Evolutionary conservation across 2,329 filamentous ascomycete genomes (phyloP).

Genomic region (Xylaria sp.): DNA sequence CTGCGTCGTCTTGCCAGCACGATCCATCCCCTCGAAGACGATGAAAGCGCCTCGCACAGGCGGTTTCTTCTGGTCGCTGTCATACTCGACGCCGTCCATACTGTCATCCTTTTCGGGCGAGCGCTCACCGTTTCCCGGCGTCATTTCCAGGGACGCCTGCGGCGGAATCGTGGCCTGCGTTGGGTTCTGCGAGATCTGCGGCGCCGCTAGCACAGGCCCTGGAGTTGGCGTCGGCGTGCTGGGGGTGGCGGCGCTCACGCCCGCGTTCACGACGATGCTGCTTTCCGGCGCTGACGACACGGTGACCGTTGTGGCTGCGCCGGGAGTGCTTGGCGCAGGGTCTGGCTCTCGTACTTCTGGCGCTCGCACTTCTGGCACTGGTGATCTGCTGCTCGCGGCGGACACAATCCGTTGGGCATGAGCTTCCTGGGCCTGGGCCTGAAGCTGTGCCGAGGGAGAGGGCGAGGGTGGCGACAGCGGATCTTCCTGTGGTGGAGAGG

Average conservation of each 20-base stretch:
- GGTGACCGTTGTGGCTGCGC: conserved; percentile 12
- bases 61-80: conserved; percentile 30
- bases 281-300: conserved; percentile 23
- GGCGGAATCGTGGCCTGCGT: conserved; percentile 43
- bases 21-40: conserved; percentile 87
- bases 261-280: conserved; percentile 27
- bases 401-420: conserved; percentile 30
- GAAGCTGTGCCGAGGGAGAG: conserved; percentile 37
- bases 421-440: conserved; percentile 36
- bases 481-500: conserved; percentile 21
- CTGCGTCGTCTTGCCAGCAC: conserved; percentile 93
- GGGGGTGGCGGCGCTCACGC: conserved; percentile 17
- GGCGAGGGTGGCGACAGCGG: conserved; percentile 22
- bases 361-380: conserved; percentile 6
- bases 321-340: conserved; percentile 17
- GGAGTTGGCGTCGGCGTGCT: conserved; percentile 22
- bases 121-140: conserved; percentile 19
- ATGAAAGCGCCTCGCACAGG: conserved; percentile 75
- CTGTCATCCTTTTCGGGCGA: conserved; percentile 38
- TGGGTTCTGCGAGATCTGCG: conserved; percentile 44
- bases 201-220: conserved; percentile 43
- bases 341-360: conserved; percentile 25
- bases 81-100: conserved; percentile 39
- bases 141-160: conserved; percentile 23
- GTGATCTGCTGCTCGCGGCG: conserved; percentile 20